Evolutionary conservation across 352 stramenopile species (phyloP), one percentile per base, ranked within the genome.

Genomic region (Phytophthora uliginosa): DNA sequence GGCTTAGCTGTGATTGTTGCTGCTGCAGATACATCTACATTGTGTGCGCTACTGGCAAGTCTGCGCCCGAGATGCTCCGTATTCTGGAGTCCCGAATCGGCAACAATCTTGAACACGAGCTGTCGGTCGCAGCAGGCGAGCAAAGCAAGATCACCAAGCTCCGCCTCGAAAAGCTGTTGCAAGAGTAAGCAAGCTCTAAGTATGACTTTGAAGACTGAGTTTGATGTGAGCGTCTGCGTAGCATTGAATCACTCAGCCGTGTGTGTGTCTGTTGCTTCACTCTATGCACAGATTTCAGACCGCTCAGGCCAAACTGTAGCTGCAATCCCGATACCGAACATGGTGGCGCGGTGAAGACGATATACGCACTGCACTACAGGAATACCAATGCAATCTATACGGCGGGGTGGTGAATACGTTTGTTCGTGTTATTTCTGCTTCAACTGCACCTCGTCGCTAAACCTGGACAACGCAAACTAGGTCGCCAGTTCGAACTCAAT

Each of bases 121-220:
- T 95, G 6, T 40, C 69, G n/a, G 74, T 93, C 24, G 88, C 88
- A 8, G 84, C 86, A 4, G 73, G 57, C 12, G 88, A 95, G 71
- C 88, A 95, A 66, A 88, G 79, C 82, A 94, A 94, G 74, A 94
- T 93, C 71, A 88, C 86, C 26, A 90, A 90, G 64, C 78, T 94
- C 40, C 84, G 86, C 8, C 80, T 94, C 22, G 58, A 76, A 48
- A 95, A 95, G 63, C 61, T 95, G 36, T 69, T 92, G 50, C 66
- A 83, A 68, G 66, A 91, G 84, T 91, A 87, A 89, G 82, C 40
- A 36, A 48, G 12, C 18, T 18, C 18, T 5, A 50, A 53, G 65
- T 64, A 59, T 67, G 63, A 10, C 24, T 34, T 15, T 53, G 50
- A 42, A 22, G 50, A 22, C 10, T 47, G 42, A 20, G 7, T 12